A percentile compares a stretch with the other conserved stretches of the same genome.
These are phyloP conservation scores for Solanum sejunctum DNA, from an alignment of 257 asterid genomes.

Conservation along the genomic window DNA sequence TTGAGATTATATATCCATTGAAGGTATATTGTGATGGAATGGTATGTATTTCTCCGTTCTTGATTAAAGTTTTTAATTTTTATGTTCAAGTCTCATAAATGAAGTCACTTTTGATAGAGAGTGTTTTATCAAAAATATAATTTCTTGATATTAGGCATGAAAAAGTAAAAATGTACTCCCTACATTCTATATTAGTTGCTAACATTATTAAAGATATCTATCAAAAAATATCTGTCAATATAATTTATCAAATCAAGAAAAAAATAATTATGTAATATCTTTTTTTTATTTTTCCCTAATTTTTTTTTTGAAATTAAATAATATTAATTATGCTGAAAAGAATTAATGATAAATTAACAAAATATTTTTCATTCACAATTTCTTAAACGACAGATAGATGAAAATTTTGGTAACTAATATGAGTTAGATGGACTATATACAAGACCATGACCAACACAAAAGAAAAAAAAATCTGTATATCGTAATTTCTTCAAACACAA, in stretches of 20 bases:
- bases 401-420: neutral
- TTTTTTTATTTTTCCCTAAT: no score
- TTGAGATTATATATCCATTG: no score
- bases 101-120: neutral
- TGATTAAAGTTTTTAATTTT: no score
- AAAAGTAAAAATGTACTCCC: neutral
- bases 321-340: neutral
- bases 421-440: neutral
- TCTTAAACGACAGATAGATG: fast-evolving
- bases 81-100: neutral
- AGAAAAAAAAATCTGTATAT: neutral
- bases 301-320: no score
- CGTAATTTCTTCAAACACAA: no score
- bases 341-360: neutral
- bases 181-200: no score
- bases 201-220: no score
- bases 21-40: neutral
- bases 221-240: no score
- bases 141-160: neutral
- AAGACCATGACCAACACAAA: neutral
- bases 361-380: neutral
- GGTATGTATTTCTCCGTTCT: neutral
- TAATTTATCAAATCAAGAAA: no score
- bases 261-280: no score
- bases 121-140: neutral